Evolutionary conservation across 169 alveolate species (phyloP).

Genomic region (Nephromyces sp.): DNA sequence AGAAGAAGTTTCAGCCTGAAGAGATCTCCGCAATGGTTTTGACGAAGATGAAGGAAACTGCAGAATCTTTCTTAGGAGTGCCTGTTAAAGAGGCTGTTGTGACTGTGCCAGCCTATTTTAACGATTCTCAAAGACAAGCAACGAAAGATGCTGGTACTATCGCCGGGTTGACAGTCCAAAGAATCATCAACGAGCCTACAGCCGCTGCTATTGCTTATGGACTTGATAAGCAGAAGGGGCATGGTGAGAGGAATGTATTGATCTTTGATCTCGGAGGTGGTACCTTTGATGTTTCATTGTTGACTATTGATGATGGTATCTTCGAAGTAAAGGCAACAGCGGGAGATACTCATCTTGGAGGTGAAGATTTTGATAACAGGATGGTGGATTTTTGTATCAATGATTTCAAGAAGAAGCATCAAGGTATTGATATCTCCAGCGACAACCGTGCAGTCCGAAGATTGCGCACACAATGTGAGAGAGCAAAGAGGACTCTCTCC

Average conservation of each 20-base stretch:
- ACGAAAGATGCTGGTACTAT: constrained; percentile 98
- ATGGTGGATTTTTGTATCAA: constrained; percentile 89
- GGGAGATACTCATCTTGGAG: constrained; percentile 99
- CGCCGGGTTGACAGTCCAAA: constrained; percentile 89
- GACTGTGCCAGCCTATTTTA: constrained; percentile 98
- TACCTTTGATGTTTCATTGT: constrained; percentile 93
- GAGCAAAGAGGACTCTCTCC: constrained; percentile 94
- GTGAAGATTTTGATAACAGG: constrained; percentile 97
- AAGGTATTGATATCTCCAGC: constrained; percentile 47
- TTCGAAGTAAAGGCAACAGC: constrained; percentile 97
- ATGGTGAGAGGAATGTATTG: constrained; percentile 83
- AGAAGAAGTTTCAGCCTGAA: constrained; percentile 91
- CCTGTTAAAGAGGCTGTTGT: constrained; percentile 92
- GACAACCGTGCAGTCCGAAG: constrained; percentile 53
- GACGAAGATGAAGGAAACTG: constrained; percentile 90
- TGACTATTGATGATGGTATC: constrained; percentile 90
- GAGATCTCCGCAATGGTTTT: constrained; percentile 95
- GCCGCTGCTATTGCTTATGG: constrained; percentile 98
- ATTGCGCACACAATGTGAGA: constrained; percentile 92
- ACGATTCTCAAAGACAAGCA: constrained; percentile 97
- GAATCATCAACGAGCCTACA: constrained; percentile 96
- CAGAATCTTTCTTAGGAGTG: constrained; percentile 87
- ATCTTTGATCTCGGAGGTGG: constrained; percentile 95
- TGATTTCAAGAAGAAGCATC: constrained; percentile 83
- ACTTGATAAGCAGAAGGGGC: constrained; percentile 82